Percentiles rank a stretch among this genome's conserved stretches.
Evolutionary conservation across 345 rosid species (phyloP).

Genomic region (Citrus unshiu): DNA sequence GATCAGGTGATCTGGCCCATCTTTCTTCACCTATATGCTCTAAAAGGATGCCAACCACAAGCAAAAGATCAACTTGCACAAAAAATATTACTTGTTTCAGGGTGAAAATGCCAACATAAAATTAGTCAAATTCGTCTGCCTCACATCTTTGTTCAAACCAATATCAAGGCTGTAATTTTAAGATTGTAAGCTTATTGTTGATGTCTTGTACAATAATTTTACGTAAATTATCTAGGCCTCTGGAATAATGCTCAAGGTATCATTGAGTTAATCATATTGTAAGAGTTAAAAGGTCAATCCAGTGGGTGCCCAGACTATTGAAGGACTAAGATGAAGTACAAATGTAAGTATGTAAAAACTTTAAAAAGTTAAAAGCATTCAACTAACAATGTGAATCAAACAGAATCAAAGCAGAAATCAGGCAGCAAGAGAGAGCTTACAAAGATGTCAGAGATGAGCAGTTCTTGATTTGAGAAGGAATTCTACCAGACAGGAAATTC

Average conservation of each 20-base stretch:
- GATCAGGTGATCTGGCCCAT: neutral
- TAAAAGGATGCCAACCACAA: neutral
- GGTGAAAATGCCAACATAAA: neutral
- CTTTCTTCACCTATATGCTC: neutral
- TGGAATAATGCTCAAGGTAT: neutral
- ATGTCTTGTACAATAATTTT: neutral
- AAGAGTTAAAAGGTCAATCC: neutral
- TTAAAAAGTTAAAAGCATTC: neutral
- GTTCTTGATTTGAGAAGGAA: slow-evolving; percentile 53
- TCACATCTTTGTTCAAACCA: neutral
- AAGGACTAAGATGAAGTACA: neutral
- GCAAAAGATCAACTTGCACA: neutral
- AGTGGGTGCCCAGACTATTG: neutral
- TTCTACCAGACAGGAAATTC: slow-evolving; percentile 64
- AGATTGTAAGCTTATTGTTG: neutral
- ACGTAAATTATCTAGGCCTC: neutral
- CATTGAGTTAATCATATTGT: neutral
- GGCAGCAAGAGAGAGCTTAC: slow-evolving; percentile 43
- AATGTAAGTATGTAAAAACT: neutral
- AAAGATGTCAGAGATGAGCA: slow-evolving; percentile 58
- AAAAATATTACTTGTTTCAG: neutral
- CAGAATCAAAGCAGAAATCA: slow-evolving; percentile 4
- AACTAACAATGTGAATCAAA: neutral
- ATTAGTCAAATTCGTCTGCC: neutral
- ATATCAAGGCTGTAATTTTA: neutral